A percentile compares a stretch with the other conserved stretches of the same genome.
Evolutionary conservation across 495 filamentous ascomycete species (phyloP).

Genomic region (Tuber aestivum): DNA sequence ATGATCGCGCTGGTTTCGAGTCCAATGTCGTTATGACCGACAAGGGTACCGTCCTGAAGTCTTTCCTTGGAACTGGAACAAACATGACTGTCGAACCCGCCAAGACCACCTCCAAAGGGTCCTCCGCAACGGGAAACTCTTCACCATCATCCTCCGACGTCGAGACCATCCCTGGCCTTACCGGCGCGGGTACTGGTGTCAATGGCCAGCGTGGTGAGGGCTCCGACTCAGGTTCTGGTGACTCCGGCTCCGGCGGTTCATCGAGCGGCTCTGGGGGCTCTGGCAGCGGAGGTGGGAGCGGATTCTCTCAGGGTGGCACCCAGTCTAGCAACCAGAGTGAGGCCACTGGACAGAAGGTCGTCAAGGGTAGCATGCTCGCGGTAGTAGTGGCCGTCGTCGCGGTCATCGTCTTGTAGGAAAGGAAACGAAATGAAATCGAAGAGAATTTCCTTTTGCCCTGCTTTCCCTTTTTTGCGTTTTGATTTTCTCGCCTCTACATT

Average conservation of each 20-base stretch:
- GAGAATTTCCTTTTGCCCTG: conserved; percentile 5
- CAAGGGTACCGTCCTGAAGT: conserved; percentile 70
- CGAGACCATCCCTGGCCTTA: conserved; percentile 46
- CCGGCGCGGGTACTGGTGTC: conserved; percentile 45
- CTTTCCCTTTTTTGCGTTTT: conserved; percentile 32
- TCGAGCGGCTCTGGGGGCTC: conserved; percentile 42
- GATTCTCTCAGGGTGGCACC: conserved; percentile 42
- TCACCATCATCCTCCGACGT: conserved; percentile 43
- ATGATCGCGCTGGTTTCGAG: conserved; percentile 59
- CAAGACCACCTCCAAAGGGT: conserved; percentile 29
- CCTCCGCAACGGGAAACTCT: conserved; percentile 23
- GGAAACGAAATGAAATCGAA: conserved; percentile 5
- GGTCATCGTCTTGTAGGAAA: conserved; percentile 50
- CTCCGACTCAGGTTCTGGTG: conserved; percentile 13
- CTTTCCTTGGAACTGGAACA: conserved; percentile 67
- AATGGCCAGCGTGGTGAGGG: conserved; percentile 39
- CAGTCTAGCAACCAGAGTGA: conserved; percentile 33
- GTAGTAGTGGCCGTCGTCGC: conserved; percentile 54
- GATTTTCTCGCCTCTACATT: conserved; percentile 29
- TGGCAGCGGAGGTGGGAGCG: conserved; percentile 39
- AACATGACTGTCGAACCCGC: conserved; percentile 56
- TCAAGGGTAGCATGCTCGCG: conserved; percentile 54
- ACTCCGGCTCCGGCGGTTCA: conserved; percentile 41
- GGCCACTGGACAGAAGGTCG: conserved; percentile 47
- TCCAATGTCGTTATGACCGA: conserved; percentile 67